Evolutionary conservation across 106 monocot genomes (phyloP).

Genomic region (Agapanthus africanus): DNA sequence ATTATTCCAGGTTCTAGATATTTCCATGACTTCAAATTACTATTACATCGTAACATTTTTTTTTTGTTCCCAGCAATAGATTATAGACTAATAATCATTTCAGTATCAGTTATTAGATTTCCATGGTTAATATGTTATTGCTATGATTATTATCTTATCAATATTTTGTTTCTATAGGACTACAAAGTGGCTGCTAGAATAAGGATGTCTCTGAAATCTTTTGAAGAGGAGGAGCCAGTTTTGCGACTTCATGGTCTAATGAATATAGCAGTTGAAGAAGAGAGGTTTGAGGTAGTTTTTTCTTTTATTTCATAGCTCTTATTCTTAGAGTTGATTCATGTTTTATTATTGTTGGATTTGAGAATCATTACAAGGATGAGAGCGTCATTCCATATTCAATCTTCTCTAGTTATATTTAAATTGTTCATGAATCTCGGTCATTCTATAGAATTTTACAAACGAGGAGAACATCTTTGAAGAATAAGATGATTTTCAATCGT

Average conservation of each 20-base stretch:
- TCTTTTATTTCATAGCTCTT: not conserved
- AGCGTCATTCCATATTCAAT: no score
- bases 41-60: no score
- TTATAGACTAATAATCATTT: not conserved
- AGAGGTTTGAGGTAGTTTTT: conserved; percentile 53
- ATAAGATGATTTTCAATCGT: not conserved
- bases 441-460: not conserved
- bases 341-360: not conserved
- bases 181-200: conserved; percentile 70
- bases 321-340: not conserved
- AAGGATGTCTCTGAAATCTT: conserved; percentile 55
- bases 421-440: no score
- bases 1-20: no score
- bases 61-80: no score
- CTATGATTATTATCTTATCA: not conserved
- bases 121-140: not conserved
- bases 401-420: no score
- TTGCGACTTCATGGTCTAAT: conserved; percentile 43
- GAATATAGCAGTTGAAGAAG: conserved; percentile 44
- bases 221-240: conserved; percentile 63
- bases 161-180: conserved; percentile 23
- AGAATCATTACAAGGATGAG: not conserved
- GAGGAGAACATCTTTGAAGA: not conserved
- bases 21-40: no score
- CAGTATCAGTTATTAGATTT: not conserved